phyloP scores from a whole-genome alignment of 306 rosid genomes.

The Rosa persica region DNA sequence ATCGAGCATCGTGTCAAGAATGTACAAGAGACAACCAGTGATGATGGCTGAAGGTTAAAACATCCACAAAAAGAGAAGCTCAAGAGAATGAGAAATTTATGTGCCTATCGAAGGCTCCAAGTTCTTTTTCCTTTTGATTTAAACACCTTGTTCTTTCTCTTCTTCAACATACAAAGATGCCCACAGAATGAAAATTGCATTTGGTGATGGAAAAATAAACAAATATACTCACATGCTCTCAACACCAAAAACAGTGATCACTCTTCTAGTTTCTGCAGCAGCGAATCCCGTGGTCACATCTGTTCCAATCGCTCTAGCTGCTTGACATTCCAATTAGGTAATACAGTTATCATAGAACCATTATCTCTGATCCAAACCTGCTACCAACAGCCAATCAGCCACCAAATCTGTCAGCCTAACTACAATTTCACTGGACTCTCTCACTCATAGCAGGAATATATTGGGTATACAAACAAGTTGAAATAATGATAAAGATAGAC shows the following conservation, averaged over 20 bases:
- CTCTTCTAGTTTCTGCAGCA: conserved; percentile 42
- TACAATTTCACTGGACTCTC: neutral
- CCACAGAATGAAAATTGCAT: conserved; percentile 38
- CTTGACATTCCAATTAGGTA: conserved; percentile 17
- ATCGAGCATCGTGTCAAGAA: conserved; percentile 21
- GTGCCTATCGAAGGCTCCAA: conserved; percentile 37
- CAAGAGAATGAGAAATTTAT: conserved; percentile 32
- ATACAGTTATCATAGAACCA: conserved; percentile 25
- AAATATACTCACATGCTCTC: conserved; percentile 46
- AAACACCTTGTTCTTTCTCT: conserved; percentile 9
- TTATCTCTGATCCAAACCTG: conserved; percentile 79
- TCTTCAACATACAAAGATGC: conserved; percentile 38
- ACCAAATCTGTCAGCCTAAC: neutral
- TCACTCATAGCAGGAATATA: neutral
- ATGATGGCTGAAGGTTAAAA: conserved; percentile 23
- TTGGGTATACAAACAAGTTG: neutral
- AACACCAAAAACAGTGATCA: conserved; percentile 37
- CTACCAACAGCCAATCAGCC: conserved; percentile 8
- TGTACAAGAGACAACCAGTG: conserved; percentile 28
- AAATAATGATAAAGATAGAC: neutral
- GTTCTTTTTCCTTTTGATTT: conserved; percentile 4
- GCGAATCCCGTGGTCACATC: conserved; percentile 29
- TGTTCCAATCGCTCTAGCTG: conserved; percentile 42
- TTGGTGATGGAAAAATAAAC: conserved; percentile 43
- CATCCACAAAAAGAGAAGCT: conserved; percentile 35